Evolutionary conservation across 768 basidiomycete genomes (phyloP), one percentile per base, ranked within the genome.

Genomic region (Hericium rajendrae): DNA sequence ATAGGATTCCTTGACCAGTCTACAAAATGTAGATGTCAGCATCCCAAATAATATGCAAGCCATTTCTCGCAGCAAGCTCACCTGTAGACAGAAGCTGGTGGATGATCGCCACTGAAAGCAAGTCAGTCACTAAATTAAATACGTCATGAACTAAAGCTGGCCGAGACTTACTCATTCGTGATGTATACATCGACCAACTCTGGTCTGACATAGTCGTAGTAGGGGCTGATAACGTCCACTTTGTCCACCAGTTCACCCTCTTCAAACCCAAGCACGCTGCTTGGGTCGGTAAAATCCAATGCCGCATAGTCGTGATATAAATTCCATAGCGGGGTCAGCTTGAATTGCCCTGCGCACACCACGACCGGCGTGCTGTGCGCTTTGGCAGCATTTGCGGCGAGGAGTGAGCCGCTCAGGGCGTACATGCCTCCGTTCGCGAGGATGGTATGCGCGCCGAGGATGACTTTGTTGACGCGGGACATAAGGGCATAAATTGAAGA

Each of bases 371-470:
- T 94, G 65, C 87, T 84, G 72, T 97, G 93, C 28, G 85, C 88
- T 57, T 83, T 83, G 38, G 94, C 94, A 51, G 94, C 93, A 22
- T 87, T 83, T 3, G 90, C 91, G 1, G 86, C 90, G 46, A 94
- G 76, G 16, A 93, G 78, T 1, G 91, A 88, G 18, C 94, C 94
- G 0, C 88, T 80, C 48, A 90, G 80, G 15, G 91, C 88, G 69
- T 95, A 94, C 80, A 97, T 87, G 13, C 94, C 94, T 13, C 97
- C 97, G 66, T 97, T 95, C 24, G 95, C 94, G 52, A 97, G 84
- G 65, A 98, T 88, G n/a, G 89, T 85, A 70, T 97, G 95, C 11
- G 94, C 88, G 28, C 94, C 92, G 49, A 99, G 78, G 58, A 99
- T 84, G 63, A 98, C 88, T 72, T 99, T 99, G 74, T 94, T 95